phyloP scores from a whole-genome alignment of 2,329 filamentous ascomycete genomes.

The Fusarium sp. region DNA sequence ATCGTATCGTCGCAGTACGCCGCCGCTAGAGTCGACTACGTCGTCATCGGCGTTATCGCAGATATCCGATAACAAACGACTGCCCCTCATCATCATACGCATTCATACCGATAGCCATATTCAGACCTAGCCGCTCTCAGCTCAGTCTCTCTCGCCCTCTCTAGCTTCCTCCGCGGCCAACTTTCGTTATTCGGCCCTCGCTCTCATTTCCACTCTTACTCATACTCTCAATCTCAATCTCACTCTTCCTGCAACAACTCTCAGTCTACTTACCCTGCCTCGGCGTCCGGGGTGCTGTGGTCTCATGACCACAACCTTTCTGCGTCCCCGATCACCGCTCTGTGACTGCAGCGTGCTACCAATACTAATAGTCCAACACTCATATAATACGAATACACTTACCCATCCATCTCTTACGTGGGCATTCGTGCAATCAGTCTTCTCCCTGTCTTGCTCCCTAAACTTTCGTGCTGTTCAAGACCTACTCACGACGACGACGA shows the following conservation, averaged over 20 bases:
- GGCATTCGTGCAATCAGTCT: slow-evolving; percentile 25
- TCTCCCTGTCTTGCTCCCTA: slow-evolving; percentile 10
- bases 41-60: slow-evolving; percentile 47
- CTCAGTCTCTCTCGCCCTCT: not conserved
- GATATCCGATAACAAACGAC: slow-evolving; percentile 43
- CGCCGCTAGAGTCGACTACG: slow-evolving; percentile 41
- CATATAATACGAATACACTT: slow-evolving; percentile 43
- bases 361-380: slow-evolving; percentile 46
- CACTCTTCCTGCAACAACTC: slow-evolving; percentile 5
- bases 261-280: slow-evolving; percentile 15
- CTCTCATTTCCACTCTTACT: not conserved
- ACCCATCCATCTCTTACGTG: slow-evolving; percentile 31
- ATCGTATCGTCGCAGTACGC: slow-evolving; percentile 31
- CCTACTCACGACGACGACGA: not conserved
- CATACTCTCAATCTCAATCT: not conserved
- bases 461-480: slow-evolving; percentile 20
- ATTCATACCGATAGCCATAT: slow-evolving; percentile 17
- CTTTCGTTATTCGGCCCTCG: slow-evolving; percentile 7
- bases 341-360: slow-evolving; percentile 45
- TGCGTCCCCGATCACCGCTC: slow-evolving; percentile 42
- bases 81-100: slow-evolving; percentile 40
- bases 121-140: slow-evolving; percentile 12
- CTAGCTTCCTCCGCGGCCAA: slow-evolving; percentile 15
- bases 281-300: slow-evolving; percentile 30
- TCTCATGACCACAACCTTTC: slow-evolving; percentile 42